These are phyloP conservation scores for Phytophthora quininea DNA, from an alignment of 352 stramenopile genomes.

Conservation along the genomic window DNA sequence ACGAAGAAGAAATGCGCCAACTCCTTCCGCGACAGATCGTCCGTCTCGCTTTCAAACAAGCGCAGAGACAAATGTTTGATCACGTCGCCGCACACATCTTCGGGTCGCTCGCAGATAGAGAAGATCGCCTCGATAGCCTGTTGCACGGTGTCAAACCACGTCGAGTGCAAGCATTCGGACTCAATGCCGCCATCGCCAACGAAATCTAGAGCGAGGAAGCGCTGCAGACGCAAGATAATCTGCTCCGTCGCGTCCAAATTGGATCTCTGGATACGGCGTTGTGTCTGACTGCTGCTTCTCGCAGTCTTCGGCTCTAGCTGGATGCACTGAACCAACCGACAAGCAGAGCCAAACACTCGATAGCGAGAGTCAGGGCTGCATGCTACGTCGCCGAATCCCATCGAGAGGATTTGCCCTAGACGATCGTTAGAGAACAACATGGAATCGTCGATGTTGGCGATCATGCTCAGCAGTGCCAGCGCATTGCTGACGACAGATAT, in stretches of 20 bases:
- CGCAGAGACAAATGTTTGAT: constrained; percentile 68
- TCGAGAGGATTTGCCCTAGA: constrained; percentile 55
- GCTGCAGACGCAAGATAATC: constrained; percentile 89
- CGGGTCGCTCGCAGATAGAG: constrained; percentile 88
- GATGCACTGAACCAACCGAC: constrained; percentile 68
- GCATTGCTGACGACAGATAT: constrained; percentile 68
- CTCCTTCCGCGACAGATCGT: constrained; percentile 69
- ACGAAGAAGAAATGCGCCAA: constrained; percentile 96
- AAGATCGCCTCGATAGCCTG: constrained; percentile 94
- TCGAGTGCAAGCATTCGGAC: constrained; percentile 46
- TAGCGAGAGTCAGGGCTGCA: constrained; percentile 55
- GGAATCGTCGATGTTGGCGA: constrained; percentile 64
- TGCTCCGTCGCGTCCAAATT: constrained; percentile 90
- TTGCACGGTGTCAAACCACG: constrained; percentile 94
- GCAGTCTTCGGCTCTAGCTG: constrained; percentile 55
- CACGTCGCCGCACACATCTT: constrained; percentile 79
- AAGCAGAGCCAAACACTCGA: constrained; percentile 64
- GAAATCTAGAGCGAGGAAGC: constrained; percentile 89
- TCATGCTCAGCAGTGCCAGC: constrained; percentile 70
- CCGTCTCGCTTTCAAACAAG: constrained; percentile 69
- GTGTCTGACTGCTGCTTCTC: constrained; percentile 46
- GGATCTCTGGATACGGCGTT: constrained; percentile 62
- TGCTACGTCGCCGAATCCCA: constrained; percentile 63
- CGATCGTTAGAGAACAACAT: constrained; percentile 70
- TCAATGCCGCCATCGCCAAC: constrained; percentile 67